Percentiles rank a stretch among this genome's conserved stretches.
phyloP scores from a whole-genome alignment of 2,329 filamentous ascomycete species.

The Pseudocercospora fijiensis region DNA sequence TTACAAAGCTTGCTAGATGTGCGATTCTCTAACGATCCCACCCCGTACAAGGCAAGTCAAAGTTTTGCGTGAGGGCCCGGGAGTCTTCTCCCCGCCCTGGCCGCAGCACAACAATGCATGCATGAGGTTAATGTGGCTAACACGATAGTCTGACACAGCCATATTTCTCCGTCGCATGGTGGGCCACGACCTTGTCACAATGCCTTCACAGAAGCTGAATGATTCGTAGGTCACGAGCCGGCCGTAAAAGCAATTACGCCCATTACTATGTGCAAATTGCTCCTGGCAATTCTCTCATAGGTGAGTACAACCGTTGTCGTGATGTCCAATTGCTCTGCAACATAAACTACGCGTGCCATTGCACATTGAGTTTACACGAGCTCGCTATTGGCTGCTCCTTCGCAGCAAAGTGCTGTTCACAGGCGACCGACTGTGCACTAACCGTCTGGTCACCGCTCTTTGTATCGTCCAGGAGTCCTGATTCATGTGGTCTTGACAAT shows the following conservation, averaged over 20 bases:
- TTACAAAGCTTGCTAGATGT: conserved; percentile 55
- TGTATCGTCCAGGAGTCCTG: not conserved
- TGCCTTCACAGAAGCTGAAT: not conserved
- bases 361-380: conserved; percentile 2
- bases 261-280: conserved; percentile 85
- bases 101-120: not conserved
- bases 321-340: not conserved
- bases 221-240: conserved; percentile 65
- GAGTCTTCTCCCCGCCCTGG: conserved; percentile 1
- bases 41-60: conserved; percentile 75
- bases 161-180: conserved; percentile 81
- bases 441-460: not conserved
- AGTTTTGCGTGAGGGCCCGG: conserved; percentile 48
- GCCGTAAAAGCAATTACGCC: conserved; percentile 82
- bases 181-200: conserved; percentile 10
- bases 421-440: not conserved
- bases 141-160: conserved; percentile 51
- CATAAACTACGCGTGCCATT: not conserved
- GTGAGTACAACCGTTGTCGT: conserved; percentile 46
- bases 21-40: conserved; percentile 78
- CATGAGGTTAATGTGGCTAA: conserved; percentile 14
- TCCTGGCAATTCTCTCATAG: conserved; percentile 69
- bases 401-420: not conserved
- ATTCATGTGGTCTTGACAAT: not conserved
- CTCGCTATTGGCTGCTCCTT: not conserved